These are phyloP conservation scores for Ogataea pini DNA, from an alignment of 805 yeast species.

Conservation along the genomic window DNA sequence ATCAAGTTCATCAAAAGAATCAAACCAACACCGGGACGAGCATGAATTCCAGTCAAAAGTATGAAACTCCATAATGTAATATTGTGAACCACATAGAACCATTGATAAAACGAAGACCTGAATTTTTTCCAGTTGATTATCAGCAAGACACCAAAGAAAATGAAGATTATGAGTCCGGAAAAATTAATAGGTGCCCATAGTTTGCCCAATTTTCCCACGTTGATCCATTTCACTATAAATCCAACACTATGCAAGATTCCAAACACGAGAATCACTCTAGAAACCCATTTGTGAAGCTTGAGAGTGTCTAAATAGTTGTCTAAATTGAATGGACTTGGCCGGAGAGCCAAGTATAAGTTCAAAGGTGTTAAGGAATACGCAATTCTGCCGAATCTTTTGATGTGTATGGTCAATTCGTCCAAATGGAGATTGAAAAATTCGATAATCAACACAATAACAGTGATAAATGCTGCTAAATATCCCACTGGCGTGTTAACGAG, in stretches of 20 bases:
- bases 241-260: constrained; percentile 54
- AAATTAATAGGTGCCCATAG: constrained; percentile 44
- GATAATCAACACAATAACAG: constrained; percentile 35
- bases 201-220: constrained; percentile 38
- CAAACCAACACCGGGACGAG: constrained; percentile 64
- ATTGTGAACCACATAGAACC: constrained; percentile 61
- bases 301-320: constrained; percentile 56
- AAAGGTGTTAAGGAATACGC: constrained; percentile 60
- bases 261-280: constrained; percentile 52
- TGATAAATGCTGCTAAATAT: constrained; percentile 27
- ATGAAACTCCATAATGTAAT: constrained; percentile 48
- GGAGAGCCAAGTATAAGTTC: constrained; percentile 52
- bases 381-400: constrained; percentile 64
- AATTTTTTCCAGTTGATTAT: constrained; percentile 49
- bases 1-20: constrained; percentile 32
- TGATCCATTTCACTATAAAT: constrained; percentile 50
- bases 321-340: constrained; percentile 53
- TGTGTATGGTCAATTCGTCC: constrained; percentile 36
- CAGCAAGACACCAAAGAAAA: constrained; percentile 38
- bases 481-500: constrained; percentile 37
- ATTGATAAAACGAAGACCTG: constrained; percentile 49
- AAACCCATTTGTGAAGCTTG: constrained; percentile 69
- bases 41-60: constrained; percentile 54
- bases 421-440: constrained; percentile 38
- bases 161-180: constrained; percentile 51